Percentiles rank a stretch among this genome's conserved stretches.
Evolutionary conservation across 805 yeast species (phyloP).

Genomic region (Metschnikowia shivogae): DNA sequence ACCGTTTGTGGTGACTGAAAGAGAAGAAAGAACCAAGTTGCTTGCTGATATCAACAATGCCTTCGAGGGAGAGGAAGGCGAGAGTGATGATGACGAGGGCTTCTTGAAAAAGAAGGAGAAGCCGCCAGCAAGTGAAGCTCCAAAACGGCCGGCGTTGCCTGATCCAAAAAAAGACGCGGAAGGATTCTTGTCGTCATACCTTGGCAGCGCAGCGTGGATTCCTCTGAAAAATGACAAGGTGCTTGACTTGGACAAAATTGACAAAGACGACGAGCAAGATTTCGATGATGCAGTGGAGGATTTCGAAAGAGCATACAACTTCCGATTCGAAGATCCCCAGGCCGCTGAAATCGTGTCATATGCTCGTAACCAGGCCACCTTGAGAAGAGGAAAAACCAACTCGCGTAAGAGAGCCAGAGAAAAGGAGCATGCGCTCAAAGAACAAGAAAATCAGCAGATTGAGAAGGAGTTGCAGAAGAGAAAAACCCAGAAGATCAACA

Average conservation of each 20-base stretch:
- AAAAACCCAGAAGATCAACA: conserved; percentile 71
- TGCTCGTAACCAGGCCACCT: conserved; percentile 90
- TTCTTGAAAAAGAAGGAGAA: conserved; percentile 56
- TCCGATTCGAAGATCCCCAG: conserved; percentile 89
- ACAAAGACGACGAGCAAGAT: conserved; percentile 67
- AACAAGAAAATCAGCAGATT: conserved; percentile 48
- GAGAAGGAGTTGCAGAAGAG: conserved; percentile 63
- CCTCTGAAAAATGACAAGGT: conserved; percentile 64
- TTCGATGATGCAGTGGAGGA: conserved; percentile 89
- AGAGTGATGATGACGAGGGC: conserved; percentile 41
- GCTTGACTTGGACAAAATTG: conserved; percentile 47
- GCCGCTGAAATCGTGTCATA: conserved; percentile 89
- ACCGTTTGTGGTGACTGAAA: conserved; percentile 71
- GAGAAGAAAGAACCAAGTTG: conserved; percentile 69
- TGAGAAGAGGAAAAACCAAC: conserved; percentile 73
- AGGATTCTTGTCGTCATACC: conserved; percentile 67
- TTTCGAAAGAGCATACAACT: conserved; percentile 90
- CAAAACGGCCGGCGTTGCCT: conserved; percentile 44
- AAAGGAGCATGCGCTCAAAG: conserved; percentile 52
- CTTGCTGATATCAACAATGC: conserved; percentile 73
- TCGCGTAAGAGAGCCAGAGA: conserved; percentile 82
- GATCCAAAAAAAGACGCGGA: conserved; percentile 55
- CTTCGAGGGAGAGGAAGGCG: conserved; percentile 42
- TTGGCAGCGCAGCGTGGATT: conserved; percentile 84
- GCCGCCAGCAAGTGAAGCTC: conserved; percentile 25